Conservation (phyloP, 179 eudicot species). For the Silene noctiflora region DNA sequence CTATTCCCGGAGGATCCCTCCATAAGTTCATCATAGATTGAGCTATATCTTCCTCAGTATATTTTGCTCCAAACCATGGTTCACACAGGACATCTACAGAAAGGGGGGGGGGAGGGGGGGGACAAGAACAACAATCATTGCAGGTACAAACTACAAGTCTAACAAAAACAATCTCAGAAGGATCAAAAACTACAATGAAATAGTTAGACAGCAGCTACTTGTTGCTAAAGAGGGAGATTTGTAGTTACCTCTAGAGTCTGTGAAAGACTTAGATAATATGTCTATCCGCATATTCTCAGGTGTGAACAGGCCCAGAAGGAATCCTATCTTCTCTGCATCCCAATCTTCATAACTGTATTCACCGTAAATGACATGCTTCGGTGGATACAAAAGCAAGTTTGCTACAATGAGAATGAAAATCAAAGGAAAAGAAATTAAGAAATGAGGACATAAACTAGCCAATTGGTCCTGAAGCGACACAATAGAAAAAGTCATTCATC, state of each 20-base stretch:
- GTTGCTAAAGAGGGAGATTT: constrained; percentile 2
- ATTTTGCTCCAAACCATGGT: constrained; percentile 94
- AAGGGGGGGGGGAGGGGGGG: background rate
- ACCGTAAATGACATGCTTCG: constrained; percentile 88
- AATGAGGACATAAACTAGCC: background rate
- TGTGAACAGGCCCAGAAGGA: constrained; percentile 55
- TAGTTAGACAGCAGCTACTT: background rate
- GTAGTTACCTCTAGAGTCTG: constrained; percentile 52
- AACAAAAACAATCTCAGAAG: background rate
- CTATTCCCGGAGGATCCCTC: constrained; percentile 75
- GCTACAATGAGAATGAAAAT: constrained; percentile 39
- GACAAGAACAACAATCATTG: constrained; percentile 10
- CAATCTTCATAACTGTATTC: constrained; percentile 79
- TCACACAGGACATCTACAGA: constrained; percentile 52
- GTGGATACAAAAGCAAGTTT: constrained; percentile 73
- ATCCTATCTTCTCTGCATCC: constrained; percentile 63
- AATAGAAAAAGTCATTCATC: constrained; percentile 1
- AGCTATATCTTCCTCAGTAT: constrained; percentile 73
- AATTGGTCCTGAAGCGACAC: background rate
- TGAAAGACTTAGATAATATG: constrained; percentile 56
- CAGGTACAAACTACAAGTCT: background rate
- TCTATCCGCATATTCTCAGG: constrained; percentile 93
- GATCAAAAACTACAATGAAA: constrained; percentile 3
- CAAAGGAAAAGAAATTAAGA: background rate
- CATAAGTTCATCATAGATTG: constrained; percentile 55